Evolutionary conservation across 192 early-diverging fungal species (phyloP).

Genomic region (Podila epigama): DNA sequence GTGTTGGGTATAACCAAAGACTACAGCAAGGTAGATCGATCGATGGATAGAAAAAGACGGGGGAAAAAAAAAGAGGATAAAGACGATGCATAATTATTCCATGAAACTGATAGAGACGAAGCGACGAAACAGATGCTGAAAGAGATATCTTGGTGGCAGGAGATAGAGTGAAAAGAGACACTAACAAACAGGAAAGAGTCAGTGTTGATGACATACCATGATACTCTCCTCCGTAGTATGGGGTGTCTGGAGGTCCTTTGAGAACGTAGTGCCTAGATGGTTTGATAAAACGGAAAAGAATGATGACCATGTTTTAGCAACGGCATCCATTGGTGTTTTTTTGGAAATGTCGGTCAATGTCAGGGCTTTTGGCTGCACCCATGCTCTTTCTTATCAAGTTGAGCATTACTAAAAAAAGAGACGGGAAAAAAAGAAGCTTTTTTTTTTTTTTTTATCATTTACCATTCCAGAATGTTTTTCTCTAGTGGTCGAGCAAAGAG

Average conservation of each 20-base stretch:
- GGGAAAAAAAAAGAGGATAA: background rate
- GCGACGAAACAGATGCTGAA: too few species aligned
- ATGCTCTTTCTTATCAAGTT: background rate
- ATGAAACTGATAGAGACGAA: too few species aligned
- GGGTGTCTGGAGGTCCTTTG: slow-evolving; percentile 93
- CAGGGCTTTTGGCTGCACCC: too few species aligned
- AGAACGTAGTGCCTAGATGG: slow-evolving; percentile 91
- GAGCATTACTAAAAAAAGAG: background rate
- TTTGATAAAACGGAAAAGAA: background rate
- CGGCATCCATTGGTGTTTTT: too few species aligned
- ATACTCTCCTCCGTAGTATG: slow-evolving; percentile 93
- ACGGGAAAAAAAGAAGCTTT: background rate
- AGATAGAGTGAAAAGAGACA: background rate
- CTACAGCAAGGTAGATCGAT: background rate
- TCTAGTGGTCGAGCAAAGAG: slow-evolving; percentile 94
- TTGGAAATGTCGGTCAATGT: too few species aligned
- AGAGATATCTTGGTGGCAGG: background rate
- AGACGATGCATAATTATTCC: too few species aligned
- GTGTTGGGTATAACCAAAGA: too few species aligned
- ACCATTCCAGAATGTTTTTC: slow-evolving; percentile 96
- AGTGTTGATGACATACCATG: slow-evolving; percentile 74
- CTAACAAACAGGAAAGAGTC: too few species aligned
- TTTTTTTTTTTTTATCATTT: slow-evolving; percentile 5
- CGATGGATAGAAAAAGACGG: background rate
- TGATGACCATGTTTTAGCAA: too few species aligned